Evolutionary conservation across 148 eudicot species (phyloP).

Genomic region (Limonium bicolor): DNA sequence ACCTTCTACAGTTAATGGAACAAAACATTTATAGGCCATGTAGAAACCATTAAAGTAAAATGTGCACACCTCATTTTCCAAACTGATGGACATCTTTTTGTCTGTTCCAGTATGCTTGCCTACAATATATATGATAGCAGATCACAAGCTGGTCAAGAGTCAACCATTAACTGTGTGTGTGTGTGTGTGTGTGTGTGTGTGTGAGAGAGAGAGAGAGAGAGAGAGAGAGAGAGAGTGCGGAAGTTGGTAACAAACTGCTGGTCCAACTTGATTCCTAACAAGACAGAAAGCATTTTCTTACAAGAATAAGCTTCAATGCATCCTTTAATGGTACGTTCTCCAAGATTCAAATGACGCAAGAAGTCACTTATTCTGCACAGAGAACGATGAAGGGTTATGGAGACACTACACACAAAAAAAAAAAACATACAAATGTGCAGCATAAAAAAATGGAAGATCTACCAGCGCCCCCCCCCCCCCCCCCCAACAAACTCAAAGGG

Average conservation of each 20-base stretch:
- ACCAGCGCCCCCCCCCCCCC: no score
- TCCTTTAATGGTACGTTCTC: constrained; percentile 86
- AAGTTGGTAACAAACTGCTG: no score
- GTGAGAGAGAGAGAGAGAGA: neutral
- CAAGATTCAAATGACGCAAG: constrained; percentile 62
- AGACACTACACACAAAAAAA: neutral
- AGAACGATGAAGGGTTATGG: neutral
- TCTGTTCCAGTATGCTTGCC: constrained; percentile 92
- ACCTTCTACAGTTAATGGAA: no score
- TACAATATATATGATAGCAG: constrained; percentile 10
- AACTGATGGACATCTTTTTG: constrained; percentile 76
- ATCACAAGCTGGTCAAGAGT: no score
- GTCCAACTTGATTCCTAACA: no score
- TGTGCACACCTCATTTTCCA: constrained; percentile 91
- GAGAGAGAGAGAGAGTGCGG: no score
- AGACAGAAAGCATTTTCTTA: constrained; percentile 39
- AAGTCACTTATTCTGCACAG: constrained; percentile 59
- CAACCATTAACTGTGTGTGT: no score
- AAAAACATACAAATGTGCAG: neutral
- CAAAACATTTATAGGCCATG: no score
- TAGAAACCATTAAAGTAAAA: no score
- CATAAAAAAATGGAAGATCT: neutral
- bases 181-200: no score
- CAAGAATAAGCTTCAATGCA: constrained; percentile 95
- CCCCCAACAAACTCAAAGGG: no score